Evolutionary conservation across 1,139 yeast species (phyloP).

Genomic region (Saccharomycopsis crataegensis): DNA sequence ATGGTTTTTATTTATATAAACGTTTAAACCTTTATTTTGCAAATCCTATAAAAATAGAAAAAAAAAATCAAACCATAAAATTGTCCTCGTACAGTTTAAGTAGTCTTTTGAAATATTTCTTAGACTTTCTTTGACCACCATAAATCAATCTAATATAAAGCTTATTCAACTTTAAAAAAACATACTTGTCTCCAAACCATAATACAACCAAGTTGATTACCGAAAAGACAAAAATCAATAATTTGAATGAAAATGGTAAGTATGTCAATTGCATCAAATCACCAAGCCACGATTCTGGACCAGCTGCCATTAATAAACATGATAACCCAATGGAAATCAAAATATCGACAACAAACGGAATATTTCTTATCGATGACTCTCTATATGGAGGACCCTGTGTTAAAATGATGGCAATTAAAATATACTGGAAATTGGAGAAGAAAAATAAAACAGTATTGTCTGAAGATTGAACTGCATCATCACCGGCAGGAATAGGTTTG

Average conservation of each 20-base stretch:
- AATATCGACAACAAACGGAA: slow-evolving; percentile 64
- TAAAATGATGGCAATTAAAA: slow-evolving; percentile 70
- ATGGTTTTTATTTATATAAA: too few relatives aligned
- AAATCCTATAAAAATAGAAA: too few relatives aligned
- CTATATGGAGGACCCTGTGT: slow-evolving; percentile 96
- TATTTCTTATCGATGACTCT: slow-evolving; percentile 60
- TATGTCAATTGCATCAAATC: slow-evolving; percentile 68
- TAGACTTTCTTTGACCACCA: slow-evolving; percentile 13
- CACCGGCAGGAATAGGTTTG: slow-evolving; percentile 77
- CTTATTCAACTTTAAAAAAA: slow-evolving; percentile 10
- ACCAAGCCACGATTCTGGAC: slow-evolving; percentile 50
- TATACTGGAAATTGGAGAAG: slow-evolving; percentile 82
- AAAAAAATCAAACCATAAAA: too few relatives aligned
- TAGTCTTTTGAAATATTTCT: slow-evolving; percentile 18
- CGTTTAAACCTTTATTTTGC: too few relatives aligned
- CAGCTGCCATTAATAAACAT: slow-evolving; percentile 39
- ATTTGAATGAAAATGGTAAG: slow-evolving; percentile 45
- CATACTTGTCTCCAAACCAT: slow-evolving; percentile 16
- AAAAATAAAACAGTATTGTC: slow-evolving; percentile 84
- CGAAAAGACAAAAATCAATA: slow-evolving; percentile 40
- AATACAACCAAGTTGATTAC: slow-evolving; percentile 40
- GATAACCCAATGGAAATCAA: slow-evolving; percentile 43
- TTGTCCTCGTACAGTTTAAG: slow-evolving; percentile 1
- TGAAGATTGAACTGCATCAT: slow-evolving; percentile 75
- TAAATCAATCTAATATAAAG: slow-evolving; percentile 11